Evolutionary conservation across 805 yeast genomes (phyloP).

Genomic region (Candida qinlingensis): DNA sequence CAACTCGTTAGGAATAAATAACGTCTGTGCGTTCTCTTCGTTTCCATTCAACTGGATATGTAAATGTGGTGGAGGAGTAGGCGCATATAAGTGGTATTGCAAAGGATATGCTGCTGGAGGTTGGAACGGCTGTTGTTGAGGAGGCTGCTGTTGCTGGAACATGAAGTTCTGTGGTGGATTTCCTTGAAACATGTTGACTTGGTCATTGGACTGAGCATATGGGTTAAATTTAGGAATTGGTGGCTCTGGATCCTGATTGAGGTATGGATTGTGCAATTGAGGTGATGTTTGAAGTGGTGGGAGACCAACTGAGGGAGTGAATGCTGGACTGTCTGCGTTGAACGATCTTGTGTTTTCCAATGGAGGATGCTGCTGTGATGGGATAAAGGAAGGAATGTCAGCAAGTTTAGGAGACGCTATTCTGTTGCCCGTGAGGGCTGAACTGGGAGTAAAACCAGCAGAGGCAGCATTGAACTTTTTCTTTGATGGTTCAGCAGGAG

Average conservation of each 20-base stretch:
- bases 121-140: conserved; percentile 11
- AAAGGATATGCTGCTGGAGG: conserved; percentile 40
- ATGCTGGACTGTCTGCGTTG: conserved; percentile 29
- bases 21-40: conserved; percentile 60
- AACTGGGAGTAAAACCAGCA: conserved; percentile 48
- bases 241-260: conserved; percentile 5
- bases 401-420: conserved; percentile 34
- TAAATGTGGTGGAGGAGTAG: conserved; percentile 75
- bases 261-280: conserved; percentile 11
- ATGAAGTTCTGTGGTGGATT: conserved; percentile 13
- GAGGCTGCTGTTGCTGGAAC: conserved; percentile 9
- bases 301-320: conserved; percentile 16
- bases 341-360: conserved; percentile 19
- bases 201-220: conserved; percentile 12
- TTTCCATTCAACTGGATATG: conserved; percentile 57
- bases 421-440: background rate
- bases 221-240: conserved; percentile 15
- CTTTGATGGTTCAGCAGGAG: conserved; percentile 19
- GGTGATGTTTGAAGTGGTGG: conserved; percentile 7
- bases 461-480: conserved; percentile 51
- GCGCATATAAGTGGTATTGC: conserved; percentile 86
- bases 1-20: conserved; percentile 69
- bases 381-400: conserved; percentile 27
- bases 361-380: conserved; percentile 9
- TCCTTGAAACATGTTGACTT: conserved; percentile 5